phyloP scores from a whole-genome alignment of 2,329 filamentous ascomycete species.

The Parascedosporium putredinis region DNA sequence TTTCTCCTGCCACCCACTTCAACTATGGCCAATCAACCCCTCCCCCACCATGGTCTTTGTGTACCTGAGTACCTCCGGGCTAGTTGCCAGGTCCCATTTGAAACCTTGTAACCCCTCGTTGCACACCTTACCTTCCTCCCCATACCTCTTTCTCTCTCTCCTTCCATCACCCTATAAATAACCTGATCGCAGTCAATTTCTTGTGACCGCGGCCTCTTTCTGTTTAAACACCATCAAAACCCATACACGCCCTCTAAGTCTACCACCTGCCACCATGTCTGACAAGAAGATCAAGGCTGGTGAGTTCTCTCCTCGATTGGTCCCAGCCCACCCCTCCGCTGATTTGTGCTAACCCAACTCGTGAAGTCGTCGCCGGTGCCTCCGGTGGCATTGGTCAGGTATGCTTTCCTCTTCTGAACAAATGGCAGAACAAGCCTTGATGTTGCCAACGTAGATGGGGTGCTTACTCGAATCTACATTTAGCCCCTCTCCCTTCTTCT shows the following conservation, averaged over 20 bases:
- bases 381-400: constrained; percentile 98
- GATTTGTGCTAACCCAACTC: constrained; percentile 1
- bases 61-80: neutral
- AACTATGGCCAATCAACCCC: neutral
- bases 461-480: constrained; percentile 10
- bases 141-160: constrained; percentile 7
- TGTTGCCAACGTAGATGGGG: neutral
- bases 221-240: constrained; percentile 1
- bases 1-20: neutral
- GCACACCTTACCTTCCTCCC: constrained; percentile 6
- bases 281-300: constrained; percentile 51
- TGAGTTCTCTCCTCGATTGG: constrained; percentile 22
- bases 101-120: constrained; percentile 6
- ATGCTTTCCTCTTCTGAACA: constrained; percentile 9
- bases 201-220: constrained; percentile 1
- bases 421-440: neutral
- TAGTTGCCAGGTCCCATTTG: neutral
- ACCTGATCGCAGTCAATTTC: neutral
- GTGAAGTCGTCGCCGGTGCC: constrained; percentile 78
- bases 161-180: constrained; percentile 7
- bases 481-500: constrained; percentile 93
- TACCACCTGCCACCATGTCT: constrained; percentile 5
- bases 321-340: neutral
- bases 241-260: neutral
- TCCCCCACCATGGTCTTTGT: neutral